phyloP scores from a whole-genome alignment of 148 eudicot genomes.

The Oxyria digyna region DNA sequence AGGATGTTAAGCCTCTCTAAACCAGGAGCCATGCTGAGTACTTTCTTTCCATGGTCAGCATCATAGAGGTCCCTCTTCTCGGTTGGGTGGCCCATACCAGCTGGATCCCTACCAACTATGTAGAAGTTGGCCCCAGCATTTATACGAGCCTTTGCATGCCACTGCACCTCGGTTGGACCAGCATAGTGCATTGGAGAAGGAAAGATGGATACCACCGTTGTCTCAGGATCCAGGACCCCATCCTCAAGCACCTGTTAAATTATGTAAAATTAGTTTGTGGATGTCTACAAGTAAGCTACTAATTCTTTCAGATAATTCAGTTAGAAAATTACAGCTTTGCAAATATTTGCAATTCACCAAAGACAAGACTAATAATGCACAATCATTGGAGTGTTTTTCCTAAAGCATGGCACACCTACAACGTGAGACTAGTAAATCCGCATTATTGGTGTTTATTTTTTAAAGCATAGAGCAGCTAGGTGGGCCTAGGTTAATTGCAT shows the following conservation, averaged over 20 bases:
- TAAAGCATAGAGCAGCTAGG: background rate
- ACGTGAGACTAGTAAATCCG: background rate
- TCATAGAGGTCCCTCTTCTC: constrained; percentile 85
- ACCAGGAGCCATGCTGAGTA: constrained; percentile 91
- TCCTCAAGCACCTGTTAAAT: constrained; percentile 69
- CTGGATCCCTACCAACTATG: constrained; percentile 90
- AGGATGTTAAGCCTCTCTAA: constrained; percentile 77
- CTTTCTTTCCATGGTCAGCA: constrained; percentile 87
- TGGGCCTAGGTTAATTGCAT: background rate
- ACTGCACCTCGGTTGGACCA: constrained; percentile 95
- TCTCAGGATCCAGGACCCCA: constrained; percentile 85
- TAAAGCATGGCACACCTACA: background rate
- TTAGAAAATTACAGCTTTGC: too few species aligned
- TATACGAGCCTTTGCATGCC: constrained; percentile 97
- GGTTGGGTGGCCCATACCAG: constrained; percentile 87
- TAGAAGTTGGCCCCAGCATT: constrained; percentile 95
- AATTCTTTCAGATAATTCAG: background rate
- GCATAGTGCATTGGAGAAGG: constrained; percentile 99
- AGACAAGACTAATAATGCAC: too few species aligned
- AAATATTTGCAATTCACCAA: background rate
- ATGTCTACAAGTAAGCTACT: background rate
- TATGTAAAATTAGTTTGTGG: background rate
- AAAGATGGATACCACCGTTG: constrained; percentile 86
- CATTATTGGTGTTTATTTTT: background rate
- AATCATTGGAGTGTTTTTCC: background rate